Conservation (phyloP, 768 basidiomycete genomes). For the Saitozyma sp. region DNA sequence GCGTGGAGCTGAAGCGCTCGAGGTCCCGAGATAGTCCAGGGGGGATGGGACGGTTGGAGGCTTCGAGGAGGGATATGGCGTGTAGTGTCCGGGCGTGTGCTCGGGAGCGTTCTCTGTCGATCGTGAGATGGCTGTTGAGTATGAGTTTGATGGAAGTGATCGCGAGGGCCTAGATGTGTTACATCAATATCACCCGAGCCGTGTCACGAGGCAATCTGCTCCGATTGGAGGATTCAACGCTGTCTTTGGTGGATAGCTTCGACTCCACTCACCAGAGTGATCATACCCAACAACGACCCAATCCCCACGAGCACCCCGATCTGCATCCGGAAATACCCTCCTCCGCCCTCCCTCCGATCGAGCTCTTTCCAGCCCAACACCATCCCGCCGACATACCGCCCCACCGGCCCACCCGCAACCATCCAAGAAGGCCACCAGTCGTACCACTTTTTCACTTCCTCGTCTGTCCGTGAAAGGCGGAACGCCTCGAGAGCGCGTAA, state of each 20-base stretch:
- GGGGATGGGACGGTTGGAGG: conserved; percentile 12
- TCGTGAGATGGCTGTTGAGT: conserved; percentile 29
- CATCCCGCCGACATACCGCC: conserved; percentile 30
- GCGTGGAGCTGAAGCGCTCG: conserved; percentile 12
- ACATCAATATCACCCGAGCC: too few relatives aligned
- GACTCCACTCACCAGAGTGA: conserved; percentile 28
- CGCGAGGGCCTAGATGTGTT: conserved; percentile 41
- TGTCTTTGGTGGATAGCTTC: too few relatives aligned
- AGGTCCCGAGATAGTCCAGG: conserved; percentile 7
- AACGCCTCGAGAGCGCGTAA: conserved; percentile 18
- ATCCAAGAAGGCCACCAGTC: conserved; percentile 35
- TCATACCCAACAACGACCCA: conserved; percentile 24
- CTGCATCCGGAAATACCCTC: conserved; percentile 18
- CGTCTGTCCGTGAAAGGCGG: conserved; percentile 7
- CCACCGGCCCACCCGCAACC: conserved; percentile 39
- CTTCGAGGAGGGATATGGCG: conserved; percentile 8
- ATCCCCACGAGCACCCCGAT: conserved; percentile 25
- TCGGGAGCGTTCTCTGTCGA: conserved; percentile 30
- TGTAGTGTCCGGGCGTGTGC: conserved; percentile 18
- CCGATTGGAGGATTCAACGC: background rate
- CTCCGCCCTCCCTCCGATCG: conserved; percentile 21
- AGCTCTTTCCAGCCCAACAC: conserved; percentile 37
- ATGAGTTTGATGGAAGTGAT: conserved; percentile 21
- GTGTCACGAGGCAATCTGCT: background rate
- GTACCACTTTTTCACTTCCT: conserved; percentile 29